These are phyloP conservation scores for Populus tremula DNA, from an alignment of 345 rosid genomes.

Conservation along the genomic window DNA sequence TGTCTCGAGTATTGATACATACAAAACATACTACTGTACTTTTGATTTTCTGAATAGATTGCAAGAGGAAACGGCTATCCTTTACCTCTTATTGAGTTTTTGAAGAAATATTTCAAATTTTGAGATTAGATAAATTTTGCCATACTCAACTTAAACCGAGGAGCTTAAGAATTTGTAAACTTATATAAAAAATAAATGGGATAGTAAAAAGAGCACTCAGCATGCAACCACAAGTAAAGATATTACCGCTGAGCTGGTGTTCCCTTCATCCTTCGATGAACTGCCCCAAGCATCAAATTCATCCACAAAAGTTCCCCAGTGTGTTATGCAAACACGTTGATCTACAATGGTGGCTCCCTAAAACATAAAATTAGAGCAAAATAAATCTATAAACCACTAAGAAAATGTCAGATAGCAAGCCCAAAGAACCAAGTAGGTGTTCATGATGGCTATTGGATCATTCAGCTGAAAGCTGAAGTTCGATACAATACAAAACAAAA, in stretches of 20 bases:
- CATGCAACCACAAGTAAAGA: not conserved
- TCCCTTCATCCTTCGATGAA: conserved; percentile 37
- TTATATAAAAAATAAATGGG: not conserved
- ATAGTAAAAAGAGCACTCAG: not conserved
- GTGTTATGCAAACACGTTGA: conserved; percentile 61
- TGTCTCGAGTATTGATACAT: not conserved
- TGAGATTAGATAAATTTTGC: too few relatives aligned
- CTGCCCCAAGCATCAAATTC: conserved; percentile 53
- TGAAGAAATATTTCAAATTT: too few relatives aligned
- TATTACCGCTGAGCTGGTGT: conserved; percentile 35
- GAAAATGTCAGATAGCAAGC: not conserved
- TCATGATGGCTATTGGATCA: not conserved
- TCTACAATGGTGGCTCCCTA: conserved; percentile 86
- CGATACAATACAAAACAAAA: not conserved
- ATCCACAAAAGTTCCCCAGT: conserved; percentile 51
- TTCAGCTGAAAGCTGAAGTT: not conserved
- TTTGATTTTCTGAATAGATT: not conserved
- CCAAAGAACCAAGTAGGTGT: not conserved
- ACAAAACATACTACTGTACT: not conserved
- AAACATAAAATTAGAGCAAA: conserved; percentile 21
- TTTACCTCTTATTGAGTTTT: not conserved
- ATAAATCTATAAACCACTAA: conserved; percentile 4
- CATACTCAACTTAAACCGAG: not conserved
- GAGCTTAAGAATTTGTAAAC: not conserved
- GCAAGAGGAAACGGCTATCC: not conserved